These are phyloP conservation scores for Epichloe baconii DNA, from an alignment of 2,329 filamentous ascomycete genomes.

Conservation along the genomic window DNA sequence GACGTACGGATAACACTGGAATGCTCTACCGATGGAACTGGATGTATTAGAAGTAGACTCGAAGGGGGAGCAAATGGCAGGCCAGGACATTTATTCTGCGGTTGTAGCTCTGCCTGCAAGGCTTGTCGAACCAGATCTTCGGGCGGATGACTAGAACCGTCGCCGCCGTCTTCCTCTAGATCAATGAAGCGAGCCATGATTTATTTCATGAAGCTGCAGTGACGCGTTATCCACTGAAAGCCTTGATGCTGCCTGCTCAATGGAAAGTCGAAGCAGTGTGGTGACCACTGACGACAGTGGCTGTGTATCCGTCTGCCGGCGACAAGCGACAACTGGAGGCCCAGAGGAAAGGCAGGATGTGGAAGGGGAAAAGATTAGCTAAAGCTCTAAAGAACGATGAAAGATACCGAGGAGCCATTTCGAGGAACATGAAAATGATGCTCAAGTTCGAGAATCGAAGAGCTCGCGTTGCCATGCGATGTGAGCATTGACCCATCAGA, in stretches of 20 bases:
- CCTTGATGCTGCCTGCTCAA: neutral
- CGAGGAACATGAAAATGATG: neutral
- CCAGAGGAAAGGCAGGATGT: neutral
- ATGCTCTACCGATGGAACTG: slow-evolving; percentile 17
- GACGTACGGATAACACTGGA: slow-evolving; percentile 24
- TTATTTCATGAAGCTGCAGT: neutral
- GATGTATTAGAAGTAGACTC: neutral
- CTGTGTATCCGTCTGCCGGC: neutral
- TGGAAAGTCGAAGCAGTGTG: neutral
- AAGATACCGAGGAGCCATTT: slow-evolving; percentile 4
- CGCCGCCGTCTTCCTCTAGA: slow-evolving; percentile 8
- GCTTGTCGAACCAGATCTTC: slow-evolving; percentile 4
- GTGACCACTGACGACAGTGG: neutral
- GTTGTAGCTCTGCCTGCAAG: slow-evolving; percentile 1
- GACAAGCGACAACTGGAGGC: no score
- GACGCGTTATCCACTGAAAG: neutral
- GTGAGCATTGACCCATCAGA: neutral
- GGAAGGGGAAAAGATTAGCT: neutral
- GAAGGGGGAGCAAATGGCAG: neutral
- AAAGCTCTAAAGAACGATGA: neutral
- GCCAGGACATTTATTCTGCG: neutral
- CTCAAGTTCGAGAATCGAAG: neutral
- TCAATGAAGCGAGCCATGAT: slow-evolving; percentile 14
- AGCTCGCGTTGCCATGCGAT: neutral
- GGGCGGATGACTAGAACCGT: slow-evolving; percentile 2